Percentiles rank a stretch among this genome's conserved stretches.
phyloP scores from a whole-genome alignment of 2,329 filamentous ascomycete species.

The Aspergillus terreus region DNA sequence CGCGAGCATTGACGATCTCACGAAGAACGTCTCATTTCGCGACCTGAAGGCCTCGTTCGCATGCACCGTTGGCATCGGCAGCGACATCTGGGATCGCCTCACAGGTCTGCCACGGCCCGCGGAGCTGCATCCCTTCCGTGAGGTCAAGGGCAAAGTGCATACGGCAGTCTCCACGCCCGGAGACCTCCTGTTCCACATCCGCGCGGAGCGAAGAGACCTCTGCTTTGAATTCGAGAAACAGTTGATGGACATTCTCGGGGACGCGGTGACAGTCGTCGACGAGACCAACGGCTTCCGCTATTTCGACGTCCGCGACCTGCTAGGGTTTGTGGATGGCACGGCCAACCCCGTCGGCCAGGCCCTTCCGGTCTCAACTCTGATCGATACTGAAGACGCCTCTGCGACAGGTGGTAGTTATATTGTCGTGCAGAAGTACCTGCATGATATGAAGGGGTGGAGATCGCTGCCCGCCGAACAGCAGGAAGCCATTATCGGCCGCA shows the following conservation, averaged over 20 bases:
- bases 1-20: slow-evolving; percentile 43
- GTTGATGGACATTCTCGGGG: slow-evolving; percentile 48
- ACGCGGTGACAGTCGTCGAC: slow-evolving; percentile 48
- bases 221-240: slow-evolving; percentile 59
- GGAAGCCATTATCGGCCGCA: slow-evolving; percentile 55
- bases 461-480: slow-evolving; percentile 49
- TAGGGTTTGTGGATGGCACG: slow-evolving; percentile 60
- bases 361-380: slow-evolving; percentile 42
- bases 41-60: slow-evolving; percentile 45
- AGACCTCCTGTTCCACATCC: slow-evolving; percentile 58
- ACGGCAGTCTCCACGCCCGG: slow-evolving; percentile 55
- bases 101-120: slow-evolving; percentile 44
- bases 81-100: slow-evolving; percentile 49
- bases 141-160: slow-evolving; percentile 47
- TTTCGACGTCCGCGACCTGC: slow-evolving; percentile 56
- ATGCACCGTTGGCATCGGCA: slow-evolving; percentile 56
- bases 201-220: slow-evolving; percentile 54
- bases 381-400: slow-evolving; percentile 41
- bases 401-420: slow-evolving; percentile 53
- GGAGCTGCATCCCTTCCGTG: slow-evolving; percentile 51
- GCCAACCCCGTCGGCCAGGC: slow-evolving; percentile 53
- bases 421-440: slow-evolving; percentile 58
- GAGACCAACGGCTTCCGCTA: slow-evolving; percentile 57
- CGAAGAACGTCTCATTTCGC: slow-evolving; percentile 54
- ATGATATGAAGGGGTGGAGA: slow-evolving; percentile 50